A percentile compares a stretch with the other conserved stretches of the same genome.
Evolutionary conservation across 441 rosid genomes (phyloP).

Genomic region (Breynia disticha): DNA sequence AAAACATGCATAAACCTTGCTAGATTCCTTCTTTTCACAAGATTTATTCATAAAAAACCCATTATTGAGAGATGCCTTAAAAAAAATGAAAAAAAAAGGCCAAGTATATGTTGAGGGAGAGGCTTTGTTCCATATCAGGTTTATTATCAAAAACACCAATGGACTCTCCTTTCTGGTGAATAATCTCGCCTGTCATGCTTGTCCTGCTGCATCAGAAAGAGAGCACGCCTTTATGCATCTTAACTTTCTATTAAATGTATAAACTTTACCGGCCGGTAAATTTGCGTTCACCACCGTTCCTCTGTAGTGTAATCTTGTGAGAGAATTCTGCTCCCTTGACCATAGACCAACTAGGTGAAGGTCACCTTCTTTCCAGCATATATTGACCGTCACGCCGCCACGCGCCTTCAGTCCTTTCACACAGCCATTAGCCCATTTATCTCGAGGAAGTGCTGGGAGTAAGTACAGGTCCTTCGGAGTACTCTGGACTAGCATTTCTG

Average conservation of each 20-base stretch:
- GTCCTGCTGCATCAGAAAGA: not conserved
- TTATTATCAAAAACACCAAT: too few relatives aligned
- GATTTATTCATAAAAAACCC: too few relatives aligned
- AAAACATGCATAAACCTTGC: too few relatives aligned
- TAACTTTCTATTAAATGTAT: slow-evolving; percentile 34
- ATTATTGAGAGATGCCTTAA: too few relatives aligned
- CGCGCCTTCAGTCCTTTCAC: slow-evolving; percentile 74
- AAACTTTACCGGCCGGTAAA: slow-evolving; percentile 29
- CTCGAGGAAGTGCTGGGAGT: slow-evolving; percentile 75
- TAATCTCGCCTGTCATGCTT: too few relatives aligned
- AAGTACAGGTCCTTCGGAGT: slow-evolving; percentile 56
- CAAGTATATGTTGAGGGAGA: too few relatives aligned
- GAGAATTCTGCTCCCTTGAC: slow-evolving; percentile 24
- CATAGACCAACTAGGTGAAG: slow-evolving; percentile 48
- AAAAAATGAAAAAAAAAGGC: too few relatives aligned
- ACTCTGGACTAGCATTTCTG: slow-evolving; percentile 90
- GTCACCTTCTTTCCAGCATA: slow-evolving; percentile 50
- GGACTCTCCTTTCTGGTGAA: too few relatives aligned
- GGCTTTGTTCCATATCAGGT: too few relatives aligned
- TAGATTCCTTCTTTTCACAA: too few relatives aligned
- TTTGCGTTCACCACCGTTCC: slow-evolving; percentile 29
- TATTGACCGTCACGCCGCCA: slow-evolving; percentile 52
- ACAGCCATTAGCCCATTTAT: slow-evolving; percentile 69
- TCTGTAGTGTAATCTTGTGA: slow-evolving; percentile 33
- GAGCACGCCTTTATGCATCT: not conserved